phyloP scores from a whole-genome alignment of 2,329 filamentous ascomycete genomes.

The Aspergillus sp. region DNA sequence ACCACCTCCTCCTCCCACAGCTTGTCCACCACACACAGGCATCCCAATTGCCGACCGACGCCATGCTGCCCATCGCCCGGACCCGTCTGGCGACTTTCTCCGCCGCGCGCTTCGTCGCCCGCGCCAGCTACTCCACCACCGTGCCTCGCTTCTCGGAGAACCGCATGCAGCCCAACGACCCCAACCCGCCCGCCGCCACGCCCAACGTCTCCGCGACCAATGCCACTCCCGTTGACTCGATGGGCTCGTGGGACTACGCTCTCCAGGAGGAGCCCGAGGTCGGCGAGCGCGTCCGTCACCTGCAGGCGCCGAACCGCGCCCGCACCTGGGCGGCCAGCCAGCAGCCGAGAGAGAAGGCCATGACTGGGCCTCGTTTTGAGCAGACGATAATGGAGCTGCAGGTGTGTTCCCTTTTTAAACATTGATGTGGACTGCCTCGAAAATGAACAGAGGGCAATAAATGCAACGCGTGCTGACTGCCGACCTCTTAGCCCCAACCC shows the following conservation, averaged over 20 bases:
- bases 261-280: conserved; percentile 56
- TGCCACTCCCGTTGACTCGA: conserved; percentile 50
- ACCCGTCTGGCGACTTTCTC: conserved; percentile 47
- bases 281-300: conserved; percentile 56
- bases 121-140: conserved; percentile 44
- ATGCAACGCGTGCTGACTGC: too few species aligned
- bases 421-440: too few species aligned
- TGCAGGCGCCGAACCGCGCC: conserved; percentile 83
- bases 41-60: conserved; percentile 24
- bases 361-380: conserved; percentile 93
- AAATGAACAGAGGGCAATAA: too few species aligned
- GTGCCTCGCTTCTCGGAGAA: conserved; percentile 40
- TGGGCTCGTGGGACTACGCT: conserved; percentile 49
- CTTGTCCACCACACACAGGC: conserved; percentile 11
- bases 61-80: conserved; percentile 46
- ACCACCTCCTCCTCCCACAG: conserved; percentile 12
- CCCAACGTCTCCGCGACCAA: conserved; percentile 62
- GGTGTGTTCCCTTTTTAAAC: conserved; percentile 58
- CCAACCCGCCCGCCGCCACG: conserved; percentile 46
- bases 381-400: conserved; percentile 92
- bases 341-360: conserved; percentile 74
- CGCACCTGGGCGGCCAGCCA: conserved; percentile 84
- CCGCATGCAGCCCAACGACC: conserved; percentile 55
- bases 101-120: conserved; percentile 30
- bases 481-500: conserved; percentile 68